Evolutionary conservation across 164 flowering plant species (phyloP).

Genomic region (Malania oleifera): DNA sequence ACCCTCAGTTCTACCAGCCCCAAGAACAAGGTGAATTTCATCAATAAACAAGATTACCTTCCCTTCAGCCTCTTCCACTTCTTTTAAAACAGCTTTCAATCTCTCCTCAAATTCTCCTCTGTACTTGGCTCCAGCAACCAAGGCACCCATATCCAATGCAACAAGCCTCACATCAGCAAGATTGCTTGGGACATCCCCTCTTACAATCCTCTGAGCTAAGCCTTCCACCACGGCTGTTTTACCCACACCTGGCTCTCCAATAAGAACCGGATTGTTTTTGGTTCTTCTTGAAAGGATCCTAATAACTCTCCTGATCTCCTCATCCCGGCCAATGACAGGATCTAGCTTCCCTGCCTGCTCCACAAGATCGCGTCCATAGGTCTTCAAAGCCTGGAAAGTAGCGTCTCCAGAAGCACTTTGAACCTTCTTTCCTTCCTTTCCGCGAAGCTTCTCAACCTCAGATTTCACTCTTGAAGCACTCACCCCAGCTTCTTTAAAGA

Average conservation of each 20-base stretch:
- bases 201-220: conserved; percentile 75
- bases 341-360: conserved; percentile 86
- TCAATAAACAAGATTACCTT: conserved; percentile 80
- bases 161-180: conserved; percentile 71
- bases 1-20: conserved; percentile 75
- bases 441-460: conserved; percentile 80
- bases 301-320: conserved; percentile 73
- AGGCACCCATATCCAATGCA: conserved; percentile 81
- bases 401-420: conserved; percentile 86
- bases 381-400: conserved; percentile 73
- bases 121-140: conserved; percentile 76
- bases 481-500: conserved; percentile 72
- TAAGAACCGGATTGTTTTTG: conserved; percentile 82
- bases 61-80: conserved; percentile 82
- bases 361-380: conserved; percentile 81
- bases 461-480: conserved; percentile 46
- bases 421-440: conserved; percentile 78
- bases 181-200: conserved; percentile 81
- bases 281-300: conserved; percentile 73
- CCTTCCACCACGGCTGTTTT: conserved; percentile 92
- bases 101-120: conserved; percentile 86
- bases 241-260: conserved; percentile 90
- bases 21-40: conserved; percentile 81
- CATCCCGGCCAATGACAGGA: conserved; percentile 86
- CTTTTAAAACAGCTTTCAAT: conserved; percentile 67